phyloP scores from a whole-genome alignment of 306 rosid species.

The Cicer bijugum region DNA sequence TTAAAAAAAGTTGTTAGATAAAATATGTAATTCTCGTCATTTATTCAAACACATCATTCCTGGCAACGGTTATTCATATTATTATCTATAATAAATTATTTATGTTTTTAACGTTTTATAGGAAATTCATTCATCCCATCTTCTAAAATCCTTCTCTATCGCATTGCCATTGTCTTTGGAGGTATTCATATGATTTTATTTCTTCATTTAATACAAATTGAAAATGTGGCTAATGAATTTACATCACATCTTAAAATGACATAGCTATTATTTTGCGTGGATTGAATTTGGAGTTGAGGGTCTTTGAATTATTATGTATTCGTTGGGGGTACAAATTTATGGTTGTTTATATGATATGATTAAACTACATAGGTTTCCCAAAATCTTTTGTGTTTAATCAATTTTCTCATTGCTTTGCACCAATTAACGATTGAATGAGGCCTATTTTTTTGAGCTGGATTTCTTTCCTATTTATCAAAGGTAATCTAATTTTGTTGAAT shows the following conservation, averaged over 20 bases:
- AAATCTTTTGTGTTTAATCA: constrained; percentile 16
- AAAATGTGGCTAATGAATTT: constrained; percentile 28
- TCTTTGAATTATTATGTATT: neutral
- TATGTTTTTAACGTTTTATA: neutral
- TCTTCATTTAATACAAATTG: neutral
- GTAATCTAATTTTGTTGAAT: constrained; percentile 14
- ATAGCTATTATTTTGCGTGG: neutral
- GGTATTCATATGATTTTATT: constrained; percentile 20
- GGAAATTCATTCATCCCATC: neutral
- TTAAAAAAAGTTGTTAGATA: neutral
- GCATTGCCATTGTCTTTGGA: constrained; percentile 11
- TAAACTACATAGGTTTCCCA: neutral
- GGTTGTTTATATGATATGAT: constrained; percentile 10
- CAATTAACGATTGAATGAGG: constrained; percentile 10
- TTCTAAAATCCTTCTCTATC: constrained; percentile 3
- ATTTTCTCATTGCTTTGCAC: neutral
- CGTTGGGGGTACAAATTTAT: neutral
- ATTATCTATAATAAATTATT: neutral
- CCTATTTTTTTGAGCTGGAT: constrained; percentile 15
- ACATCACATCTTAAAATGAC: neutral
- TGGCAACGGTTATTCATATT: constrained; percentile 41
- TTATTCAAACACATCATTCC: constrained; percentile 4
- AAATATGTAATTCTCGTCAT: neutral
- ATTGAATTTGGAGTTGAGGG: constrained; percentile 21
- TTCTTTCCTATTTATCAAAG: constrained; percentile 7